Evolutionary conservation across 2,329 filamentous ascomycete genomes (phyloP), one percentile per base, ranked within the genome.

Genomic region (Fusarium udum): DNA sequence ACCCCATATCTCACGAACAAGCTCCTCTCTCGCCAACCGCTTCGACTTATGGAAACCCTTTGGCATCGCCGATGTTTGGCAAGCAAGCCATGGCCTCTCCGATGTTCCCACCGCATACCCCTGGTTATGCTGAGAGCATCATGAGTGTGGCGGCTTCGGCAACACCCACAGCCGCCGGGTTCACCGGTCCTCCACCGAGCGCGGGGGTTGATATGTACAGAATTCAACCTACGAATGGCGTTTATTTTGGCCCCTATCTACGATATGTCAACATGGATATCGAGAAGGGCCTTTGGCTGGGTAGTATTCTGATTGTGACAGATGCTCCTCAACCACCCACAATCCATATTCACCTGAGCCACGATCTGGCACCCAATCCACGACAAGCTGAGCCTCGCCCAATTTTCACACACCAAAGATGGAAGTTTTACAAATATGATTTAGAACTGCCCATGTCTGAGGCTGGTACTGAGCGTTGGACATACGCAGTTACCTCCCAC

Each of bases 181-280:
- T 98, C 79, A 92, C 92, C 7, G 95, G 95, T 0, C 95, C 95
- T n/a, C 94, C 94, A 15, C 94, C 95, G 13, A 91, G 89, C 76
- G 93, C 94, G 59, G 96, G 96, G 20, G 93, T 98, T 11, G 95
- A 98, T 72, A 91, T 97, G 86, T 99, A 97, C 86, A 96, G 96
- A 80, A 91, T 98, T 45, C 91, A 92, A 64, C 95, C 96, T 2
- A 97, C 95, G 0, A 99, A 99, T 76, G 95, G 95, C 9, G 96
- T 99, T 4, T 99, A 99, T 83, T 99, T 99, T 83, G 96, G 96
- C 1, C 96, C 96, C 0, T 98, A 98, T 80, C 85, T 99, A 53
- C 89, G 96, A 77, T 99, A 99, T 80, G 93, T 93, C 36, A 99
- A 99, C 78, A 98, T 99, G 95, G 94, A 99, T 75, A 83, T 98